Conservation (phyloP, 305 asterid genomes). For the Solanum hybrid region DNA sequence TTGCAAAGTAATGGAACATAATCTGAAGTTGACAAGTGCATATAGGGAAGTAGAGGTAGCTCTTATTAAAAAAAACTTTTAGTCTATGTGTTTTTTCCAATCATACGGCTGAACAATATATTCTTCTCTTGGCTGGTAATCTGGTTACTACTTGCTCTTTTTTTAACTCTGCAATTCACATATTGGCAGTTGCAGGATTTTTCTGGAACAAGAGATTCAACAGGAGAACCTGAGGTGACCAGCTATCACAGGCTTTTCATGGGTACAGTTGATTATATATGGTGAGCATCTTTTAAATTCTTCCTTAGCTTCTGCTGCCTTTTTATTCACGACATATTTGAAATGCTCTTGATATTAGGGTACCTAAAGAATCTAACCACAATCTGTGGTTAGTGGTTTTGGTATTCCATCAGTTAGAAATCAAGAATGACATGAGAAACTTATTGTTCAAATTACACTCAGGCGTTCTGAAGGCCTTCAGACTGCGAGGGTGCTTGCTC, state of each 20-base stretch:
- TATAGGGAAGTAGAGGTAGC: conserved; percentile 75
- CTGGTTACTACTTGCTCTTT: background rate
- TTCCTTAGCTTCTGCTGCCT: background rate
- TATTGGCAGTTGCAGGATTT: conserved; percentile 34
- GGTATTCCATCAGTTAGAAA: background rate
- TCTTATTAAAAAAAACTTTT: conserved; percentile 1
- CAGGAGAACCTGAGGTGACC: conserved; percentile 79
- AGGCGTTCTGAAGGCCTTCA: conserved; percentile 89
- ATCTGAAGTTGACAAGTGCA: conserved; percentile 63
- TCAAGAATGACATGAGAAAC: background rate
- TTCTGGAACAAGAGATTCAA: conserved; percentile 63
- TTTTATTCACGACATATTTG: background rate
- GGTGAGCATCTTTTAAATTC: conserved; percentile 40
- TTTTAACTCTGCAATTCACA: background rate
- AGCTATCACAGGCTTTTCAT: conserved; percentile 79
- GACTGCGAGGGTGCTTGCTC: conserved; percentile 74
- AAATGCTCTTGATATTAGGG: background rate
- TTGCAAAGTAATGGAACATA: conserved; percentile 57
- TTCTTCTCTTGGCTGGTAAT: background rate
- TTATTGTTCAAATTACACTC: conserved; percentile 13
- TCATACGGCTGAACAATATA: background rate
- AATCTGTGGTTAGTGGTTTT: background rate
- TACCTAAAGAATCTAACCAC: background rate
- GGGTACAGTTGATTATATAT: conserved; percentile 94
- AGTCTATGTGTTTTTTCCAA: background rate